Conservation (phyloP, 2,329 filamentous ascomycete species). For the Talaromyces marneffei region DNA sequence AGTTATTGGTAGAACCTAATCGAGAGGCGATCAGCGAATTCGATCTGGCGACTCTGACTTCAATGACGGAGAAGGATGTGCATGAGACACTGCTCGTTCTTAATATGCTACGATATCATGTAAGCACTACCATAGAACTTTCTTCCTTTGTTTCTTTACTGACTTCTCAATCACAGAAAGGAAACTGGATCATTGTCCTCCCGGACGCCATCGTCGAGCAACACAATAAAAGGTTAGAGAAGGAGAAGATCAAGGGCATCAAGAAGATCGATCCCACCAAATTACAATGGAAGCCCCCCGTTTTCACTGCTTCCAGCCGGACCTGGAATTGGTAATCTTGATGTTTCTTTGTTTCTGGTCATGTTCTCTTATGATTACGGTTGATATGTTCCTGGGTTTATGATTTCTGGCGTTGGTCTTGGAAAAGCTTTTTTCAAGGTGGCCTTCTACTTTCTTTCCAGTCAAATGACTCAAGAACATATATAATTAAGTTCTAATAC, state of each 20-base stretch:
- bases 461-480: background rate
- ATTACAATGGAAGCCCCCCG: conserved; percentile 92
- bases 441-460: background rate
- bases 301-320: conserved; percentile 80
- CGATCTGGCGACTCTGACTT: conserved; percentile 67
- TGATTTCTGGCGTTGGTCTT: background rate
- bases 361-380: background rate
- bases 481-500: background rate
- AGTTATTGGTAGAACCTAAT: conserved; percentile 69
- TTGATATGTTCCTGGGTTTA: background rate
- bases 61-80: conserved; percentile 97
- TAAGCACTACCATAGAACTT: conserved; percentile 28
- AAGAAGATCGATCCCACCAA: conserved; percentile 66
- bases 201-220: conserved; percentile 72
- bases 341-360: background rate
- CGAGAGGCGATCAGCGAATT: conserved; percentile 71
- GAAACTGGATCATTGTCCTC: conserved; percentile 91
- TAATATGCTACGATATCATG: conserved; percentile 89
- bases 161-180: conserved; percentile 50
- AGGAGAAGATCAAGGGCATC: conserved; percentile 71
- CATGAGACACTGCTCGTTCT: conserved; percentile 89
- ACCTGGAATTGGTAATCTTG: conserved; percentile 83
- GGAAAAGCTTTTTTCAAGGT: background rate
- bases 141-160: background rate
- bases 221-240: conserved; percentile 66